Base-by-base conservation (phyloP, 2,329 filamentous ascomycete species). In the Calonectria hawksworthii region DNA sequence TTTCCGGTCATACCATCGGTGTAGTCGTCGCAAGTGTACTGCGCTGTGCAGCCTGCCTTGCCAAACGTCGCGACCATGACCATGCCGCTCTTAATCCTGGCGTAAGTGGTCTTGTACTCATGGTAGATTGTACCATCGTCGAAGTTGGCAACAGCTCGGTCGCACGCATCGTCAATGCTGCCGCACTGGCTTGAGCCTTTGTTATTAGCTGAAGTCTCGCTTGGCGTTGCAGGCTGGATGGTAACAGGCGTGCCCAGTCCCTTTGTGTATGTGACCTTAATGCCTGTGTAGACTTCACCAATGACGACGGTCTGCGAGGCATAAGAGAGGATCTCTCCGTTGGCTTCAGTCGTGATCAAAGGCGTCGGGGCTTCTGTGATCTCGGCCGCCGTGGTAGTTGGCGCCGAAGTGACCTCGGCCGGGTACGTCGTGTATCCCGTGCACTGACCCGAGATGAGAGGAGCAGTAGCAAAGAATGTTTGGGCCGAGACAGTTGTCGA, bases 151-250 rank as follows among this genome's bases (percentile, higher is more conserved):
- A 75, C 26, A 11, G 77, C 77, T 0, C 76, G 72, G 13, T 77
- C 65, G 2, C 76, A 78, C 0, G 77, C 76, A 23, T 78, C 51
- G 21, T 78, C 77, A 18, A 78, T 76, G 54, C 70, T 75, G 0
- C 68, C 59, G 14, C 77, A 78, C 16, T 76, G 64, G 18, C 77
- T 77, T 0, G 76, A 78, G 3, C 76, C 76, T 47, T 75, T 70
- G 70, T 76, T 72, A 41, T 77, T 76, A 2, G 30, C 67, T 16
- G 65, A 63, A 0, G 76, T 78, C 32, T 76, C 67, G 1, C 26
- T 52, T 3, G 68, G 59, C 0, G n/a, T 38, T 3, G 67, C n/a
- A 8, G 38, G 59, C 30, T n/a, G 56, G 36, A 47, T 66, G 2
- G 61, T 72, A 4, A 44, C 52, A 2, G 68, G 41, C 5, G 54